Conservation (phyloP, 805 yeast genomes). For the Nakazawaea wyomingensis region DNA sequence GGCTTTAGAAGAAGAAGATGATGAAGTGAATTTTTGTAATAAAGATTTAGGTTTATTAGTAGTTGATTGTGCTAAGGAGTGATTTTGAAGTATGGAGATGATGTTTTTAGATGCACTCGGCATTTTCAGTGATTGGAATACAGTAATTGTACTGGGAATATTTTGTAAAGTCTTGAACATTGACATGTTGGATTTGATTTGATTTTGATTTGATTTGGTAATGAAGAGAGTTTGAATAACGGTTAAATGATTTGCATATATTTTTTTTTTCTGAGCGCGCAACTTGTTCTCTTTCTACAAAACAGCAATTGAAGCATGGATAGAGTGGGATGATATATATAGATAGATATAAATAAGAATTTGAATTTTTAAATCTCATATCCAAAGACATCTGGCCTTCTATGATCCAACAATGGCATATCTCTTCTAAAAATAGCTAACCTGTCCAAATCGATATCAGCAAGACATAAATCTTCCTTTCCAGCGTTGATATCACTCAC, state of each 20-base stretch:
- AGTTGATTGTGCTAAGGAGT: not conserved
- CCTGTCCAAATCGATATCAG: conserved; percentile 57
- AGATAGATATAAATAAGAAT: not conserved
- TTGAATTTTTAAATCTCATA: conserved; percentile 22
- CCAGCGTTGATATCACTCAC: conserved; percentile 36
- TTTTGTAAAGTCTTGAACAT: conserved; percentile 41
- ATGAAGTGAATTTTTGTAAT: not conserved
- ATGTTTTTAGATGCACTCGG: not conserved
- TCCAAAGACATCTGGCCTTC: conserved; percentile 60
- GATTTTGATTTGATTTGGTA: too few relatives aligned
- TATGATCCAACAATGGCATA: conserved; percentile 77
- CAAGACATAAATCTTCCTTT: conserved; percentile 42
- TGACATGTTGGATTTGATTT: too few relatives aligned
- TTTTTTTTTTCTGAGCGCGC: too few relatives aligned
- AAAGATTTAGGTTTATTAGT: conserved; percentile 2
- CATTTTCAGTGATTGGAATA: conserved; percentile 24
- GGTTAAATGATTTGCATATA: too few relatives aligned
- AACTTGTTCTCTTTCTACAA: too few relatives aligned
- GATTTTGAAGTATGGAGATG: not conserved
- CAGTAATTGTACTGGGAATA: conserved; percentile 40
- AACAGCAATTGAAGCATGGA: too few relatives aligned
- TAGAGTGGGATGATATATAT: too few relatives aligned
- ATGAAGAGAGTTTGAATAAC: too few relatives aligned
- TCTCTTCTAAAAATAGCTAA: conserved; percentile 50
- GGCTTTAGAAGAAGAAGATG: not conserved